Percentiles rank a stretch among this genome's conserved stretches.
Evolutionary conservation across 768 basidiomycete species (phyloP).

Genomic region (Suillus luteus): DNA sequence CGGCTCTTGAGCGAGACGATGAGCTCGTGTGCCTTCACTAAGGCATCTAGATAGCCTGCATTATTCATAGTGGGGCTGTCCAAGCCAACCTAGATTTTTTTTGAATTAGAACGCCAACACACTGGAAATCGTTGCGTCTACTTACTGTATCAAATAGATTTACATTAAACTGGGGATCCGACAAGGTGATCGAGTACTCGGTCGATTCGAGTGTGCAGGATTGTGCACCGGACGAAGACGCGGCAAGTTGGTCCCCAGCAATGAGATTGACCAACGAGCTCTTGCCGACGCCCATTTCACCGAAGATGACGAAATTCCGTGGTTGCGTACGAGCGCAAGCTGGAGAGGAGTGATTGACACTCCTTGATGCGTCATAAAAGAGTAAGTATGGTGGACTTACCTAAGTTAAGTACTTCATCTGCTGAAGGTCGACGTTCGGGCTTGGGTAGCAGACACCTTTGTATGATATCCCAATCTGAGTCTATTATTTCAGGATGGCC

Average conservation of each 20-base stretch:
- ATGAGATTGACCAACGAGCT: background rate
- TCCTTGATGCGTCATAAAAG: background rate
- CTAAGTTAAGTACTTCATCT: background rate
- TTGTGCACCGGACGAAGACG: too few relatives aligned
- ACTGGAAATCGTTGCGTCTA: too few relatives aligned
- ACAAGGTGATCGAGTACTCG: too few relatives aligned
- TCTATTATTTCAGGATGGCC: background rate
- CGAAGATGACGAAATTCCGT: background rate
- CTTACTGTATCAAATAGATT: too few relatives aligned
- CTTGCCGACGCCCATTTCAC: background rate
- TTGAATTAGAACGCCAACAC: too few relatives aligned
- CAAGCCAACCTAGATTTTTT: constrained; percentile 19
- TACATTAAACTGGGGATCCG: too few relatives aligned
- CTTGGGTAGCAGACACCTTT: background rate
- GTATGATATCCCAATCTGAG: background rate
- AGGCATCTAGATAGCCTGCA: constrained; percentile 23
- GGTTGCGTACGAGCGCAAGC: background rate
- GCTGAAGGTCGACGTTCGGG: background rate
- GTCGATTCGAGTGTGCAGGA: too few relatives aligned
- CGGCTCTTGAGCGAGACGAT: constrained; percentile 33
- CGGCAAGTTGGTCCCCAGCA: background rate
- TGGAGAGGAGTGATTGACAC: background rate
- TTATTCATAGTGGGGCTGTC: constrained; percentile 30
- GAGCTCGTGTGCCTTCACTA: constrained; percentile 34
- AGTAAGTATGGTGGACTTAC: background rate